Conservation (phyloP, 1,284 basidiomycete species). For the Golubevia pallescens region DNA sequence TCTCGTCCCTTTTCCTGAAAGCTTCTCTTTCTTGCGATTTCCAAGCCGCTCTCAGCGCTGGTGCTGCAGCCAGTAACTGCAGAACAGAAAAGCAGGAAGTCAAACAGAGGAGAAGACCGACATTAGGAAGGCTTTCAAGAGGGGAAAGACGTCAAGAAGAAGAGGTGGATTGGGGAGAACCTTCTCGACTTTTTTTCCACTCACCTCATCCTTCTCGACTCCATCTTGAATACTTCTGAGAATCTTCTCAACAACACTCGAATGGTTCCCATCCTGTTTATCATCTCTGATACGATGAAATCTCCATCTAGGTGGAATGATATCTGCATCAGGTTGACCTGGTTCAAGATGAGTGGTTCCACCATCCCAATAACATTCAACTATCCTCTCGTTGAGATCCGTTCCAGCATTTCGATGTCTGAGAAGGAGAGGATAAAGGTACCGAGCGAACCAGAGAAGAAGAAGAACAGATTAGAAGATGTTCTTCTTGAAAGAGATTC, state of each 20-base stretch:
- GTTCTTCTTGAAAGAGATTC: no score
- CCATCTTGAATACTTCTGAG: conserved; percentile 53
- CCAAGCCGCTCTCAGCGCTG: conserved; percentile 45
- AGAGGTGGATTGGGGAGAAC: not conserved
- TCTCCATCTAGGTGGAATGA: conserved; percentile 39
- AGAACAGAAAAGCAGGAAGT: not conserved
- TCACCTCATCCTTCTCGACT: conserved; percentile 40
- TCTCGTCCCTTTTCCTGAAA: no score
- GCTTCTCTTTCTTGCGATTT: conserved; percentile 32
- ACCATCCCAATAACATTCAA: not conserved
- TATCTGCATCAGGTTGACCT: not conserved
- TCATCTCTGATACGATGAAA: conserved; percentile 57
- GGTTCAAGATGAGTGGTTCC: not conserved
- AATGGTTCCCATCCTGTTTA: conserved; percentile 57
- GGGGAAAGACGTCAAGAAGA: not conserved
- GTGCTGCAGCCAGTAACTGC: conserved; percentile 29
- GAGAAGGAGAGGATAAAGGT: not conserved
- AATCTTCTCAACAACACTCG: conserved; percentile 48
- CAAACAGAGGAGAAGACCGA: not conserved
- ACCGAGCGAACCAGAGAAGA: no score
- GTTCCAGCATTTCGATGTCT: not conserved
- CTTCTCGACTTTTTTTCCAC: not conserved
- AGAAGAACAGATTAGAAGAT: no score
- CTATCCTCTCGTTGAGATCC: not conserved
- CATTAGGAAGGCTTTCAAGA: no score